These are phyloP conservation scores for Magnaporthiopsis rhizophila DNA, from an alignment of 2,329 filamentous ascomycete genomes.

Conservation along the genomic window DNA sequence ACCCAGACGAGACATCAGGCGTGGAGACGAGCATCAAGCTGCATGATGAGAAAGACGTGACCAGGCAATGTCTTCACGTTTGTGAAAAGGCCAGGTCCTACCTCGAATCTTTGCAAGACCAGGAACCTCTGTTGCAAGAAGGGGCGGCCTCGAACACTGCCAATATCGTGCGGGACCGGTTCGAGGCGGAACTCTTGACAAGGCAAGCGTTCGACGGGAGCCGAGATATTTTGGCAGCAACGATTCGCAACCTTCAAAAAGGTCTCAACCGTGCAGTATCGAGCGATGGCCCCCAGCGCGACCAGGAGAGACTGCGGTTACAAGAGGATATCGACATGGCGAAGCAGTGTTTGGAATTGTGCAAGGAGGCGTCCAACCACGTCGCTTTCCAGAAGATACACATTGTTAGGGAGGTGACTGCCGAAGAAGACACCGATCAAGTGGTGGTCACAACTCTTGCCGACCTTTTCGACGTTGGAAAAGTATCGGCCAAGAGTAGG, in stretches of 20 bases:
- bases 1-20: neutral
- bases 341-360: constrained; percentile 30
- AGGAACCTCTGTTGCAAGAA: constrained; percentile 14
- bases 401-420: constrained; percentile 27
- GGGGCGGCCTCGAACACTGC: neutral
- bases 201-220: constrained; percentile 21
- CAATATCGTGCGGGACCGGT: constrained; percentile 3
- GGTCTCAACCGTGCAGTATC: constrained; percentile 20
- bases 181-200: constrained; percentile 9
- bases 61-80: constrained; percentile 28
- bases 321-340: constrained; percentile 25
- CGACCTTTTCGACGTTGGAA: constrained; percentile 32
- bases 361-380: constrained; percentile 24
- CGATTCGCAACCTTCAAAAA: constrained; percentile 24
- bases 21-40: constrained; percentile 20
- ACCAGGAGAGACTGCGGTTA: constrained; percentile 21
- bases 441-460: constrained; percentile 32
- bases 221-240: constrained; percentile 21
- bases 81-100: constrained; percentile 28
- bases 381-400: constrained; percentile 24
- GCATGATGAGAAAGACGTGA: constrained; percentile 27
- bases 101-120: constrained; percentile 23
- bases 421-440: constrained; percentile 29
- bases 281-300: constrained; percentile 14
- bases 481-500: constrained; percentile 23